phyloP scores from a whole-genome alignment of 305 asterid species.

The Solanum hybrid region DNA sequence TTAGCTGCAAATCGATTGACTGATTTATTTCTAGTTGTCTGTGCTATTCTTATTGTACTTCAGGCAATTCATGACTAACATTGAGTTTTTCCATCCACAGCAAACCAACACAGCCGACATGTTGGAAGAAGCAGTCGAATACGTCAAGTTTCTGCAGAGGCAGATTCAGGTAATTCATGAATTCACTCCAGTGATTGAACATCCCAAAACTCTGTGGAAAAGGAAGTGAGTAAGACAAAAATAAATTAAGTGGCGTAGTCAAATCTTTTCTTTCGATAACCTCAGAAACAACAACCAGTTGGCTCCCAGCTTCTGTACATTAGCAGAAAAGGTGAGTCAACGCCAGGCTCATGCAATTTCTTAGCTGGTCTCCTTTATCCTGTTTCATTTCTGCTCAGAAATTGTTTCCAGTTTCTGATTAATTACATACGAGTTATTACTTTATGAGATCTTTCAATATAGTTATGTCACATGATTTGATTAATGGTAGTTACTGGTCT shows the following conservation, averaged over 20 bases:
- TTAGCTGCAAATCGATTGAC: background rate
- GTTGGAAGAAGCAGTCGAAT: constrained; percentile 89
- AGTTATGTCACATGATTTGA: background rate
- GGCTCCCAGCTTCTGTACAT: background rate
- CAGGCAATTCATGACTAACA: background rate
- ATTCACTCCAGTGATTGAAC: background rate
- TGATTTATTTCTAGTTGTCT: background rate
- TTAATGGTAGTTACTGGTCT: background rate
- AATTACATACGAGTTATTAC: background rate
- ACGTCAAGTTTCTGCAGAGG: constrained; percentile 69
- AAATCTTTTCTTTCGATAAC: background rate
- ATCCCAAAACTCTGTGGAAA: background rate
- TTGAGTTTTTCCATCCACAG: constrained; percentile 35
- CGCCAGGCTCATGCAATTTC: background rate
- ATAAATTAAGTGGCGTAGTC: background rate
- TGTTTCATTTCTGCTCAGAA: background rate
- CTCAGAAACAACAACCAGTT: background rate
- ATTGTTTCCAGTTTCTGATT: background rate
- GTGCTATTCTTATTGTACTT: constrained; percentile 4
- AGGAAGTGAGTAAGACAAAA: background rate
- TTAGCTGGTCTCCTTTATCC: background rate
- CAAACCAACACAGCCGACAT: constrained; percentile 96
- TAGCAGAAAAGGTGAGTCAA: background rate
- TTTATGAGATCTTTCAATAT: background rate
- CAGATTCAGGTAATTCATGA: constrained; percentile 64